A percentile compares a stretch with the other conserved stretches of the same genome.
Evolutionary conservation across 352 stramenopile species (phyloP).

Genomic region (Pythium aquatile): DNA sequence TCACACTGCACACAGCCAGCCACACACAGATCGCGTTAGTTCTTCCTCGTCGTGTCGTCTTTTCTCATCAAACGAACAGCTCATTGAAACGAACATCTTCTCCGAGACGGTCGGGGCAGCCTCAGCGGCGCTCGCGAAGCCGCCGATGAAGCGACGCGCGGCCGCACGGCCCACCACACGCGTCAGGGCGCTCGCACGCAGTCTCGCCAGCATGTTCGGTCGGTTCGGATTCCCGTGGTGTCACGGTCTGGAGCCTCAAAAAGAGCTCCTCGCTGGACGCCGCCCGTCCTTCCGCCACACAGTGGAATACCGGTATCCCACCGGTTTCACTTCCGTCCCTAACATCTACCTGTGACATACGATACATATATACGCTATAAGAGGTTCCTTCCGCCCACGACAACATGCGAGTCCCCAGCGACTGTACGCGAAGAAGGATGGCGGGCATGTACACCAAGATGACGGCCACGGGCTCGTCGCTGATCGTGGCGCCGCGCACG

Average conservation of each 20-base stretch:
- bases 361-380: constrained; percentile 19
- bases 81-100: constrained; percentile 28
- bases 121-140: constrained; percentile 26
- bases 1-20: constrained; percentile 45
- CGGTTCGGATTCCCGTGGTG: constrained; percentile 18
- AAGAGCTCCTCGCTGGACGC: background rate
- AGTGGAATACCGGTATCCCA: constrained; percentile 17
- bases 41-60: background rate
- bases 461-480: constrained; percentile 42
- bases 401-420: background rate
- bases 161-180: constrained; percentile 21
- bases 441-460: constrained; percentile 53
- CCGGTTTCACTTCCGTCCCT: constrained; percentile 5
- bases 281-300: constrained; percentile 20
- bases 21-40: background rate
- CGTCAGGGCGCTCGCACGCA: constrained; percentile 27
- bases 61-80: background rate
- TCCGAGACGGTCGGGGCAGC: constrained; percentile 31
- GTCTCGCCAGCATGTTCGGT: constrained; percentile 29
- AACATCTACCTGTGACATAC: constrained; percentile 1
- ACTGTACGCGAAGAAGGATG: constrained; percentile 16
- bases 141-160: constrained; percentile 33
- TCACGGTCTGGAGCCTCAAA: constrained; percentile 3
- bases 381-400: background rate
- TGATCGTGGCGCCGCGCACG: constrained; percentile 60